Evolutionary conservation across 805 yeast genomes (phyloP).

Genomic region (Torulaspora delbrueckii): DNA sequence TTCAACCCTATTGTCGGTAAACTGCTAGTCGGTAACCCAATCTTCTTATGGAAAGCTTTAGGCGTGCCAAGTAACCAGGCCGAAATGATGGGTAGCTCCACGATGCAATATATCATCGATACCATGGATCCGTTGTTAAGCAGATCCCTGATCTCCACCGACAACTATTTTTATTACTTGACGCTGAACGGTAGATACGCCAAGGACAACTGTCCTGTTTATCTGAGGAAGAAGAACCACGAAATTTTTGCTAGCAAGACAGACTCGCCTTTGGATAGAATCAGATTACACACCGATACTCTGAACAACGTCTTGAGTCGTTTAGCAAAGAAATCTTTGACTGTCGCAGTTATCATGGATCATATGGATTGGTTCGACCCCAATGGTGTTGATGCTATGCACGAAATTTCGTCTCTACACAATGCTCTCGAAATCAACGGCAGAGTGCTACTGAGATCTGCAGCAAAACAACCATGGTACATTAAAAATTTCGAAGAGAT

Average conservation of each 20-base stretch:
- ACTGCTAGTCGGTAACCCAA: constrained; percentile 69
- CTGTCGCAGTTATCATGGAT: constrained; percentile 81
- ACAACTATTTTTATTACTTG: constrained; percentile 76
- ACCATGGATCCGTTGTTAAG: constrained; percentile 72
- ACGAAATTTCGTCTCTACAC: constrained; percentile 61
- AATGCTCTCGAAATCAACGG: constrained; percentile 63
- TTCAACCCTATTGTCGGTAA: constrained; percentile 66
- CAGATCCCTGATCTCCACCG: constrained; percentile 57
- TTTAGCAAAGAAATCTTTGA: constrained; percentile 54
- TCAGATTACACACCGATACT: constrained; percentile 75
- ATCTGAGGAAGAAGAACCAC: constrained; percentile 58
- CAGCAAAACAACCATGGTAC: constrained; percentile 74
- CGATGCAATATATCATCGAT: constrained; percentile 65
- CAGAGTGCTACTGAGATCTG: constrained; percentile 71
- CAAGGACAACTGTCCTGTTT: constrained; percentile 67
- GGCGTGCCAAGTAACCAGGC: constrained; percentile 90
- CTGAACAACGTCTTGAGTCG: constrained; percentile 70
- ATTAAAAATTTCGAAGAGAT: constrained; percentile 57
- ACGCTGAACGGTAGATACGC: constrained; percentile 58
- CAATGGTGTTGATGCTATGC: constrained; percentile 53
- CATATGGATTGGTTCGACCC: constrained; percentile 91
- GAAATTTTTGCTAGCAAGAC: constrained; percentile 40
- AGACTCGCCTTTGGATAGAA: constrained; percentile 56
- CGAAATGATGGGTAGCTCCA: constrained; percentile 68
- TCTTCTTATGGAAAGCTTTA: constrained; percentile 82